Conservation (phyloP, 2,329 filamentous ascomycete genomes). For the Venturia pyrina region DNA sequence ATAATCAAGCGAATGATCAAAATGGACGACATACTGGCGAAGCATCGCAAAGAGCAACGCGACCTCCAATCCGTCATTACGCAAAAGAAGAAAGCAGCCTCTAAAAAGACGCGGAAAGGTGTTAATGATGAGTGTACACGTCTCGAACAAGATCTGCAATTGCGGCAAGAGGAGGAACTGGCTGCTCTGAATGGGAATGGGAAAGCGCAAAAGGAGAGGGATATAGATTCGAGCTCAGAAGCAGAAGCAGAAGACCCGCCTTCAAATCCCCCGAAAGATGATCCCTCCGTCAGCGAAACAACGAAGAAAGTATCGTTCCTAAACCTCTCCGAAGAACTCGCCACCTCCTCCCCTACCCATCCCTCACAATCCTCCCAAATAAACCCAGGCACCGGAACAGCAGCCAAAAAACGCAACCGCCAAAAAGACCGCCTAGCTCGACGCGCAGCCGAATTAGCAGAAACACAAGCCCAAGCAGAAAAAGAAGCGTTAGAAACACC, state of each 20-base stretch:
- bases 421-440: constrained; percentile 87
- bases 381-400: background rate
- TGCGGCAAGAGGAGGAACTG: constrained; percentile 43
- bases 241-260: background rate
- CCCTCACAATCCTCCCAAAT: background rate
- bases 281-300: background rate
- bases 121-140: constrained; percentile 53
- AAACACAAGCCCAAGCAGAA: constrained; percentile 55
- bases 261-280: background rate
- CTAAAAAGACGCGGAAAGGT: constrained; percentile 60
- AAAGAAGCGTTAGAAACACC: constrained; percentile 53
- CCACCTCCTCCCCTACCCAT: background rate
- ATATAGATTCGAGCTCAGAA: constrained; percentile 3
- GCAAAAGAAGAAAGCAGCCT: constrained; percentile 93
- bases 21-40: constrained; percentile 67
- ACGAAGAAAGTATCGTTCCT: background rate
- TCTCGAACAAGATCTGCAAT: constrained; percentile 46
- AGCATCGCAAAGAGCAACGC: constrained; percentile 79
- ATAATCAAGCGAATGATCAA: background rate
- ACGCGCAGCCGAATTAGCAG: constrained; percentile 74
- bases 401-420: constrained; percentile 56
- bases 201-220: background rate
- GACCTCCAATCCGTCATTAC: constrained; percentile 80
- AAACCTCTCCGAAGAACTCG: background rate
- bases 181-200: constrained; percentile 31